These are phyloP conservation scores for Penicillium frequentans DNA, from an alignment of 2,329 filamentous ascomycete species.

Conservation along the genomic window DNA sequence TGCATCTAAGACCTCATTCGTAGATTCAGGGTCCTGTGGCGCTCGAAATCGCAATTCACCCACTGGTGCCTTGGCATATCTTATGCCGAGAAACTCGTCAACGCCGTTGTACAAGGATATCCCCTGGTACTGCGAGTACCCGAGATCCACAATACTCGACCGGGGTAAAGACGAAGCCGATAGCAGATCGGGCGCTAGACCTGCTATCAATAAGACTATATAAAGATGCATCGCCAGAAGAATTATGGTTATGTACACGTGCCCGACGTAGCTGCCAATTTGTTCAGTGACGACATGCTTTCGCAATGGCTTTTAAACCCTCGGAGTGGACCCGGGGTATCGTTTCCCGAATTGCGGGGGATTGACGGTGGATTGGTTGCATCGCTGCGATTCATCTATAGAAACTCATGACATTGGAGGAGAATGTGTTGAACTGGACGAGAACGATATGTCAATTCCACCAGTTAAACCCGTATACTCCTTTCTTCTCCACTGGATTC, in stretches of 20 bases:
- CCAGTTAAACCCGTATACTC: not conserved
- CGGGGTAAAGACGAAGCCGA: conserved; percentile 4
- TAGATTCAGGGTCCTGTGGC: conserved; percentile 57
- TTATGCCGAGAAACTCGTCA: conserved; percentile 69
- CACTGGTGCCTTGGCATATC: conserved; percentile 67
- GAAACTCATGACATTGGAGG: not conserved
- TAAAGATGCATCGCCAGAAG: not conserved
- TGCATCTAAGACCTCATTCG: conserved; percentile 48
- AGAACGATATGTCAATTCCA: not conserved
- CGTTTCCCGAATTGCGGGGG: not conserved
- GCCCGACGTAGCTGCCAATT: not conserved
- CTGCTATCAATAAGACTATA: not conserved
- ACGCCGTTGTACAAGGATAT: conserved; percentile 54
- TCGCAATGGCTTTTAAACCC: not conserved
- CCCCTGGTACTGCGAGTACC: conserved; percentile 65
- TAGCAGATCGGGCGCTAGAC: conserved; percentile 1
- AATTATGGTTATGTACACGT: not conserved
- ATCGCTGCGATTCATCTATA: not conserved
- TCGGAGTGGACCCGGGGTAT: not conserved
- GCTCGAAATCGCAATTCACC: conserved; percentile 63
- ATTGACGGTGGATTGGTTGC: not conserved
- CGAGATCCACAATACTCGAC: conserved; percentile 54
- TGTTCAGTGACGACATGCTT: not conserved
- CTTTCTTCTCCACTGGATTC: not conserved
- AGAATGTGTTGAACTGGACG: not conserved